These are phyloP conservation scores for Microsporum audouinii DNA, from an alignment of 2,329 filamentous ascomycete species.

Conservation along the genomic window DNA sequence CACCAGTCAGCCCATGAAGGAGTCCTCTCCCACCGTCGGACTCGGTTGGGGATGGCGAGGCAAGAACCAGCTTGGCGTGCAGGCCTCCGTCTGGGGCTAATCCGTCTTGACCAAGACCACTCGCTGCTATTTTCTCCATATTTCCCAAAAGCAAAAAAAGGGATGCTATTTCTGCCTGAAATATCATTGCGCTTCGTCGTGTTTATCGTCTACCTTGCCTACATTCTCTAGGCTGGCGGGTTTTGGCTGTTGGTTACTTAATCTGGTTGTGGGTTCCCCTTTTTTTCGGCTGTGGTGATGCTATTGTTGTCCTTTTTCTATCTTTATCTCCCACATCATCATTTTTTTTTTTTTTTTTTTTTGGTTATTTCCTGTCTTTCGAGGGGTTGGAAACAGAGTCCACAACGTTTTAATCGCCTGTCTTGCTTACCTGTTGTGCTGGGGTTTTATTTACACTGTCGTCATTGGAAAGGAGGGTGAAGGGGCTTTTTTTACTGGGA, in stretches of 20 bases:
- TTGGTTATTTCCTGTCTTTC: slow-evolving; percentile 2
- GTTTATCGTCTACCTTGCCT: background rate
- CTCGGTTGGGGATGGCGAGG: slow-evolving; percentile 69
- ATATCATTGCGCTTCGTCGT: background rate
- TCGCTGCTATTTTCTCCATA: no score
- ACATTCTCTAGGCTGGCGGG: background rate
- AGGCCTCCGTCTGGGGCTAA: slow-evolving; percentile 90
- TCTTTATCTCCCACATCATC: background rate
- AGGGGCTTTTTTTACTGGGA: background rate
- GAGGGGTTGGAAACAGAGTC: background rate
- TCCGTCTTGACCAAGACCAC: background rate
- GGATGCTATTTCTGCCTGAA: background rate
- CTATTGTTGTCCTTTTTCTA: background rate
- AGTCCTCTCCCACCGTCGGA: slow-evolving; percentile 33
- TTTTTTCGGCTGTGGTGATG: no score
- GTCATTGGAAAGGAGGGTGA: slow-evolving; percentile 5
- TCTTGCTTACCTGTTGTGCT: background rate
- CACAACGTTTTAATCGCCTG: background rate
- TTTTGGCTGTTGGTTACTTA: no score
- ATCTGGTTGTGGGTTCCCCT: no score
- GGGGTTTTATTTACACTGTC: background rate
- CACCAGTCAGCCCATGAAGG: slow-evolving; percentile 23
- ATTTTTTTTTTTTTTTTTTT: background rate
- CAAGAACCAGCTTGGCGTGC: slow-evolving; percentile 68
- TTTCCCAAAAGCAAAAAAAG: background rate